Conservation (phyloP, 805 yeast genomes). For the Pichia gijzeniarum region DNA sequence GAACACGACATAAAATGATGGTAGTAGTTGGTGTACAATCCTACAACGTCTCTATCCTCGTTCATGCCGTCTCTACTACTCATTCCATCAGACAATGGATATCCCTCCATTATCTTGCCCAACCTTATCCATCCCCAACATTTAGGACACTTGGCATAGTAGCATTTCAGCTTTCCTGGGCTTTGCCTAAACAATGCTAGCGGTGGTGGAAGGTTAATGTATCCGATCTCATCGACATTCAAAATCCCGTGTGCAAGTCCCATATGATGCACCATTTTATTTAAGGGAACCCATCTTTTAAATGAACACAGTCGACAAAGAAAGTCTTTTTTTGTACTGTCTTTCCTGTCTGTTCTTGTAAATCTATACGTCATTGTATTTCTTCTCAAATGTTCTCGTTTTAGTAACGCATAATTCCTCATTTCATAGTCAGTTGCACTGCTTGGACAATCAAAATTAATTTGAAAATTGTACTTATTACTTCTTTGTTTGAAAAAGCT, state of each 20-base stretch:
- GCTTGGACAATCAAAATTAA: constrained; percentile 15
- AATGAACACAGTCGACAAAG: constrained; percentile 22
- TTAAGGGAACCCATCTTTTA: constrained; percentile 17
- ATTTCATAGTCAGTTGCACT: constrained; percentile 14
- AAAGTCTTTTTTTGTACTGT: not conserved
- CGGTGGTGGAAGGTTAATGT: constrained; percentile 18
- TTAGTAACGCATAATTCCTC: constrained; percentile 2
- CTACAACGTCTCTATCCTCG: constrained; percentile 8
- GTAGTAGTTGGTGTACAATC: constrained; percentile 22
- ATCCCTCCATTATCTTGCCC: constrained; percentile 13
- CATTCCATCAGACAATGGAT: not conserved
- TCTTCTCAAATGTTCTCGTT: constrained; percentile 2
- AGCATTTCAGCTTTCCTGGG: constrained; percentile 17
- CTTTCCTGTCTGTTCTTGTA: constrained; percentile 4
- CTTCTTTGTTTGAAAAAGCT: not conserved
- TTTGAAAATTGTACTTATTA: not conserved
- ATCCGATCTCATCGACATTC: not conserved
- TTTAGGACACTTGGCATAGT: constrained; percentile 21
- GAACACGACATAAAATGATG: constrained; percentile 19
- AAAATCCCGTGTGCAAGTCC: constrained; percentile 23
- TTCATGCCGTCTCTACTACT: not conserved
- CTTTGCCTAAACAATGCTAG: constrained; percentile 13
- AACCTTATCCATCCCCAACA: constrained; percentile 21
- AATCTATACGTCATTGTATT: constrained; percentile 14
- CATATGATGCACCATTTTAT: constrained; percentile 17